Percentiles rank a stretch among this genome's conserved stretches.
Conservation (phyloP, 108 stramenopile species). For the Licmophora abbreviata region DNA sequence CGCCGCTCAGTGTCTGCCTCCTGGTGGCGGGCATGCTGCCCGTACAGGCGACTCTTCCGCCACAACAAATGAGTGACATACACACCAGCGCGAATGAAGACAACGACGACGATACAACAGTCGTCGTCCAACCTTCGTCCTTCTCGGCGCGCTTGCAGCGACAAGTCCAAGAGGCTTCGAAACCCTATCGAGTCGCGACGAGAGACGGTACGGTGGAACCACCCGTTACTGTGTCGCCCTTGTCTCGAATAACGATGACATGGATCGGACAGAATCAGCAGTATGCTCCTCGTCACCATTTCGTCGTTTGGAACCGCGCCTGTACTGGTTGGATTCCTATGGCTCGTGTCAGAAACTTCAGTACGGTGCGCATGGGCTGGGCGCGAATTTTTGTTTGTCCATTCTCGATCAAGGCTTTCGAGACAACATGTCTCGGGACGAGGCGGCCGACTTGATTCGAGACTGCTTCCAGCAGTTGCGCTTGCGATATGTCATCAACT, state of each 20-base stretch:
- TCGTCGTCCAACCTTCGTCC: no score
- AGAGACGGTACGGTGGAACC: neutral
- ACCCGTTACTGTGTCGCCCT: neutral
- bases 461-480: constrained; percentile 68
- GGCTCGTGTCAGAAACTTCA: constrained; percentile 57
- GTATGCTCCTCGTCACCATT: neutral
- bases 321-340: constrained; percentile 77
- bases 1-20: constrained; percentile 40
- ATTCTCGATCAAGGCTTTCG: constrained; percentile 63
- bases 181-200: neutral
- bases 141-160: constrained; percentile 27
- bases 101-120: no score
- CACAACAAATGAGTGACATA: neutral
- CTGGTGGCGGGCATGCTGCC: constrained; percentile 61
- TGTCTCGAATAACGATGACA: neutral
- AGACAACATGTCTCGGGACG: constrained; percentile 36
- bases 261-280: neutral
- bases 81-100: neutral
- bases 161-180: constrained; percentile 24
- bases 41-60: neutral
- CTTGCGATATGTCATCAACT: constrained; percentile 61
- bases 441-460: constrained; percentile 37
- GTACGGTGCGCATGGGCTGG: constrained; percentile 70
- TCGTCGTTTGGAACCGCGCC: constrained; percentile 20
- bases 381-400: constrained; percentile 57